Evolutionary conservation across 192 early-diverging fungal species (phyloP).

Genomic region (Umbelopsis sp.): DNA sequence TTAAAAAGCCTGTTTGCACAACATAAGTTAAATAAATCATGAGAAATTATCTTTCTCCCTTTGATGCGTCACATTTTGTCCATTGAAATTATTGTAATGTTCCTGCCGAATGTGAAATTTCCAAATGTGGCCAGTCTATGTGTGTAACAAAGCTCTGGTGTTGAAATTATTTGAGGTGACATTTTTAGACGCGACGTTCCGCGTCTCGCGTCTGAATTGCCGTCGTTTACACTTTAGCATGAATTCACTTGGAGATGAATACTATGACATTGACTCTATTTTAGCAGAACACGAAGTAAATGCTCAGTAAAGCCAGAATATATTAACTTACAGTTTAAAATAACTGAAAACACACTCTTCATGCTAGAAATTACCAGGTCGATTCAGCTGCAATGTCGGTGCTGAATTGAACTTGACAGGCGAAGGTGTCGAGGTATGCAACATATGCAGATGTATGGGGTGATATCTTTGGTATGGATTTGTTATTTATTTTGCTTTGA

Average conservation of each 20-base stretch:
- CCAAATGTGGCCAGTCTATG: not conserved
- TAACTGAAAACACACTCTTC: not conserved
- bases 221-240: not conserved
- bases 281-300: slow-evolving; percentile 56
- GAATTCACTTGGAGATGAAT: slow-evolving; percentile 42
- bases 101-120: too few species aligned
- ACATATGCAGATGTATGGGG: not conserved
- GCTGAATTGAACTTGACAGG: slow-evolving; percentile 35
- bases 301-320: too few species aligned
- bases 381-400: slow-evolving; percentile 24
- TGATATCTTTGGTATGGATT: too few species aligned
- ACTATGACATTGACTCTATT: slow-evolving; percentile 62
- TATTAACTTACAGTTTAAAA: too few species aligned
- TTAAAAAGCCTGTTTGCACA: not conserved
- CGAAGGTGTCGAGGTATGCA: slow-evolving; percentile 35
- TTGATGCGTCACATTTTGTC: too few species aligned
- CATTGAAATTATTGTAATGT: too few species aligned
- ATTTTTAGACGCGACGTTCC: too few species aligned
- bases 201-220: too few species aligned
- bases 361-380: slow-evolving; percentile 34
- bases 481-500: not conserved
- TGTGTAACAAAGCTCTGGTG: too few species aligned
- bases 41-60: not conserved
- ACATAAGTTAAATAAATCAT: not conserved
- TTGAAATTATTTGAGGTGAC: too few species aligned